These are phyloP conservation scores for Pythium coloratum DNA, from an alignment of 352 stramenopile genomes.

Conservation along the genomic window DNA sequence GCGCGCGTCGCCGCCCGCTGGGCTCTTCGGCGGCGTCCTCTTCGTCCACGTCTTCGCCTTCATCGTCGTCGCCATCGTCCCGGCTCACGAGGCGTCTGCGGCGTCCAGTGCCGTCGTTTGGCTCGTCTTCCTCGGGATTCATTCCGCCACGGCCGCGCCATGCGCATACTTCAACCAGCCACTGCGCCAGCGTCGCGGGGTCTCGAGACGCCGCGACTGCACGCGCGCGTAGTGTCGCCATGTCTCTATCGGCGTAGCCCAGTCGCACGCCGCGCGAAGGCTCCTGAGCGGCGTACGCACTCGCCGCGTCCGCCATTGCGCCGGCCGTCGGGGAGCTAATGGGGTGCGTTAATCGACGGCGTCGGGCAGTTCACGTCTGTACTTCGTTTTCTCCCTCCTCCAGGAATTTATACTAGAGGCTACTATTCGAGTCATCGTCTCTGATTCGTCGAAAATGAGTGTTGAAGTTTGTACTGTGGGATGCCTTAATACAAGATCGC, in stretches of 20 bases:
- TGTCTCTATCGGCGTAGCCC: neutral
- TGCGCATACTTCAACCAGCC: conserved; percentile 23
- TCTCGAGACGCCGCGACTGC: conserved; percentile 2
- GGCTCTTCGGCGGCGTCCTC: conserved; percentile 31
- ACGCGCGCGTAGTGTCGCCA: conserved; percentile 3
- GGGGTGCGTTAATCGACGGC: conserved; percentile 5
- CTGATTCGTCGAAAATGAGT: conserved; percentile 13
- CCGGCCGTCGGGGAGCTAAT: neutral
- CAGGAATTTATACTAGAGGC: conserved; percentile 3
- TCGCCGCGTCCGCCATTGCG: conserved; percentile 18
- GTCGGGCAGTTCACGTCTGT: neutral
- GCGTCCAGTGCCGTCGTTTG: conserved; percentile 19
- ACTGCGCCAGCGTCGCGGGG: conserved; percentile 25
- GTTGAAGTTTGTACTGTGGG: conserved; percentile 14
- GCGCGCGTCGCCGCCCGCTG: neutral
- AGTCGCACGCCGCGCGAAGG: neutral
- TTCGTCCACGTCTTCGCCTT: conserved; percentile 10
- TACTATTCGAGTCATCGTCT: neutral
- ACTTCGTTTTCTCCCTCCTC: conserved; percentile 7
- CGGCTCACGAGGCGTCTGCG: neutral
- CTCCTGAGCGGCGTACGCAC: conserved; percentile 4
- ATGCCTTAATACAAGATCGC: neutral
- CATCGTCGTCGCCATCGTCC: conserved; percentile 13
- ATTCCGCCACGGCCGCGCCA: neutral
- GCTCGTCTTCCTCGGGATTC: neutral